Evolutionary conservation across 352 stramenopile genomes (phyloP).

Genomic region (Pythium sp.): DNA sequence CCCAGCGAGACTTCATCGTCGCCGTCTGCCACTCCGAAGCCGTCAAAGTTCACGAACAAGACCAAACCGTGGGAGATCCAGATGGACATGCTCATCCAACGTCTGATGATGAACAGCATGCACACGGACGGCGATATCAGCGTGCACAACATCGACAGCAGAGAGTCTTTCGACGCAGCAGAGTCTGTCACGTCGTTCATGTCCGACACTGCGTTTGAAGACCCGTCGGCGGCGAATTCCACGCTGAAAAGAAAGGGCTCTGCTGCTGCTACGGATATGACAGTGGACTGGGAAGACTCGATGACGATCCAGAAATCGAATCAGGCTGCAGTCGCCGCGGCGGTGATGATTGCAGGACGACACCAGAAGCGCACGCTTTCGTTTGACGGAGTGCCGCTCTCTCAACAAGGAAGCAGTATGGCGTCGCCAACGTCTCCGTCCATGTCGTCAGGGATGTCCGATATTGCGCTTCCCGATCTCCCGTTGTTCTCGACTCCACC

Average conservation of each 20-base stretch:
- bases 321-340: conserved; percentile 39
- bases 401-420: neutral
- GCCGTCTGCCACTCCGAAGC: conserved; percentile 11
- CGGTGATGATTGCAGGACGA: conserved; percentile 34
- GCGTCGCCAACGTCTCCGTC: conserved; percentile 16
- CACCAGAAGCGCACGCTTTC: conserved; percentile 45
- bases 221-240: neutral
- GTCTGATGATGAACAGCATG: conserved; percentile 82
- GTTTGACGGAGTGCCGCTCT: conserved; percentile 23
- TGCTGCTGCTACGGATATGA: neutral
- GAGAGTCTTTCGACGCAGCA: conserved; percentile 38
- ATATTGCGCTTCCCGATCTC: conserved; percentile 2
- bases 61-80: conserved; percentile 80
- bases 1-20: conserved; percentile 11
- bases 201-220: conserved; percentile 31
- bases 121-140: conserved; percentile 74
- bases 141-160: conserved; percentile 74
- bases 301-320: conserved; percentile 29
- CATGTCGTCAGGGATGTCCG: conserved; percentile 20
- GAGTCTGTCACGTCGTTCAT: conserved; percentile 39
- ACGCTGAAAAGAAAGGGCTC: neutral
- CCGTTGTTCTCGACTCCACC: conserved; percentile 31
- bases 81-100: conserved; percentile 83
- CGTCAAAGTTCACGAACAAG: conserved; percentile 12
- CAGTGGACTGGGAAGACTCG: conserved; percentile 28